Base-by-base conservation (phyloP, 2,329 filamentous ascomycete species). In the Penicillium rolfsii region DNA sequence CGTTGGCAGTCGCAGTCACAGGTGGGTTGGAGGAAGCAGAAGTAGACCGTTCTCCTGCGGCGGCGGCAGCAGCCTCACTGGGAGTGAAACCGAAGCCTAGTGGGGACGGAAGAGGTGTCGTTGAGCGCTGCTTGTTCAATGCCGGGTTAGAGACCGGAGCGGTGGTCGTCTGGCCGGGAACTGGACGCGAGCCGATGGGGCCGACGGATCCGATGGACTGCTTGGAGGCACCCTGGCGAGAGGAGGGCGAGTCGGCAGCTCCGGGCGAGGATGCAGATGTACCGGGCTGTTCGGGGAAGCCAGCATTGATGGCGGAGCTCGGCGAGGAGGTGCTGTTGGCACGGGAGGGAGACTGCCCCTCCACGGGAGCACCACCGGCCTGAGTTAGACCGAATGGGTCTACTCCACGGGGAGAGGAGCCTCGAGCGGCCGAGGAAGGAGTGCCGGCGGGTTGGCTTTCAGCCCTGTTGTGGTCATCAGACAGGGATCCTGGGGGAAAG, bases 71-170 rank as follows among this genome's bases (percentile, higher is more conserved):
- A 22, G 67, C 67, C 61, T 86, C 85, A 65, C 82, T 82, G 19
- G 82, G 78, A 40, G 83, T 87, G 76, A 89, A 91, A 26, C 89
- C 88, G 64, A 89, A 89, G 75, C 89, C 89, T 55, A 95, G 82
- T 12, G 93, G 93, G n/a, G 93, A 96, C n/a, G 93, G 89, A 33
- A 97, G 84, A 57, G 94, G 93, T 2, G 93, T 96, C 7, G 91
- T 96, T 0, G 93, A 91, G 61, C 91, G 91, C 79, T 95, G 52
- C 19, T 59, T 95, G 77, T 84, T 90, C 67, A 91, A 76, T 9
- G 84, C 82, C 36, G 85, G 83, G 70, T 88, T 89, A 35, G 82
- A 74, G 8, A 78, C 70, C 55, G 78, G 77, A 30, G 73, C 76
- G 41, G 74, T 76, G 41, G 74, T 67, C 35, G 77, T 79, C n/a